A percentile compares a stretch with the other conserved stretches of the same genome.
phyloP scores from a whole-genome alignment of 371 early-diverging fungal genomes.

The Phascolomyces articulosus region DNA sequence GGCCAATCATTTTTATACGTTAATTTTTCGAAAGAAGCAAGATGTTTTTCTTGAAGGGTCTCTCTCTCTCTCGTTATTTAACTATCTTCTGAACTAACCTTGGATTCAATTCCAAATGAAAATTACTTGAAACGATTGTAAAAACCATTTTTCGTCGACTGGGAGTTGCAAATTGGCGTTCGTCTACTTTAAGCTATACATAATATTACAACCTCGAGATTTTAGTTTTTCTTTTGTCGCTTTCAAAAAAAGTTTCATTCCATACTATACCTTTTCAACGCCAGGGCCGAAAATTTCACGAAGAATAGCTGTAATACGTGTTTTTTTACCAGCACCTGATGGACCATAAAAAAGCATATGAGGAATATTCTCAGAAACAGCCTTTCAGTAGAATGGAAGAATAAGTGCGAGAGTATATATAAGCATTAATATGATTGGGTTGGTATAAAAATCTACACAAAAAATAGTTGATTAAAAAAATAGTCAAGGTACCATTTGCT shows the following conservation, averaged over 20 bases:
- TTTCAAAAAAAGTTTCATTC: background rate
- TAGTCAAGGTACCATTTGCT: slow-evolving; percentile 84
- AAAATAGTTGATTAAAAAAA: too few relatives aligned
- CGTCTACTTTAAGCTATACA: slow-evolving; percentile 85
- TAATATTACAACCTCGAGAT: background rate
- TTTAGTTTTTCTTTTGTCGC: background rate
- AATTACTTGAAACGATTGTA: slow-evolving; percentile 87
- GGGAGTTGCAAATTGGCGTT: slow-evolving; percentile 82
- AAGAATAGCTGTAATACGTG: slow-evolving; percentile 85
- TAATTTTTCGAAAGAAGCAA: too few relatives aligned
- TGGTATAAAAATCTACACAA: too few relatives aligned
- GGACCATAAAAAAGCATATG: slow-evolving; percentile 98
- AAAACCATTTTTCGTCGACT: slow-evolving; percentile 85
- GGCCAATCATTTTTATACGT: too few relatives aligned
- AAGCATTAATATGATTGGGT: too few relatives aligned
- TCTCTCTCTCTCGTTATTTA: background rate
- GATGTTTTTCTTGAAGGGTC: too few relatives aligned
- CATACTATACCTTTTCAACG: slow-evolving; percentile 80
- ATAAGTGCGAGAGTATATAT: too few relatives aligned
- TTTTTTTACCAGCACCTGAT: slow-evolving; percentile 98
- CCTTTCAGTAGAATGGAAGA: slow-evolving; percentile 46
- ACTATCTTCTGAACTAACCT: slow-evolving; percentile 55
- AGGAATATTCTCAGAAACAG: slow-evolving; percentile 85
- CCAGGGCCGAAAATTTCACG: slow-evolving; percentile 90
- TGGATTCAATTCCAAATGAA: slow-evolving; percentile 92